Evolutionary conservation across 192 early-diverging fungal species (phyloP), one percentile per base, ranked within the genome.

Genomic region (Coemansia guatemalensis): DNA sequence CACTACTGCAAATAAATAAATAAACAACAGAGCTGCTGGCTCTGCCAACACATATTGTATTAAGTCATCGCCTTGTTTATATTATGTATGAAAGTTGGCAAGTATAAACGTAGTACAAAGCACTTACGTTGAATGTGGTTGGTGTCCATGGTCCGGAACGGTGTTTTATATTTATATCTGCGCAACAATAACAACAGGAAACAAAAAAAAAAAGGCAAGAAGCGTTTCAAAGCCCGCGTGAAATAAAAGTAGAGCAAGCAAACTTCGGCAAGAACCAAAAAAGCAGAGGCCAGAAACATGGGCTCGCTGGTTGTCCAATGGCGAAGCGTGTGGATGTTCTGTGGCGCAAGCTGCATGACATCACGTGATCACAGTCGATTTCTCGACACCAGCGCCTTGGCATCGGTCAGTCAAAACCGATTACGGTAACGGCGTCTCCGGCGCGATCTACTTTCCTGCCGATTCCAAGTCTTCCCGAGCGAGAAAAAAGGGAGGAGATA

Each of bases 1-100:
- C n/a, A 8, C 73, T 75, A 73, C 1, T 32, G 27, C 29, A 33
- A 3, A 27, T 17, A 27, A 4, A 6, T 30, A 30, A 44, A 44
- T 32, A 64, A 14, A 33, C 48, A 39, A 52, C 30, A 11, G n/a
- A 30, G 3, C 5, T 25, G 47, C 4, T 17, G 17, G 47, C 9
- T 4, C 14, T 9, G n/a, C 22, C 52, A 17, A 29, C 52, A 11
- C 21, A 2, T 20, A 48, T 8, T 12, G 25, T 29, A 53, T 25
- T 29, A 18, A 29, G 14, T 18, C 24, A 53, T 25, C 26, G 52
- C 26, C 14, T 39, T 44, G 9, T 44, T 44, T 44, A 44, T 17
- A 44, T 17, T 17, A 39, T 30, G 14, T 51, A 29, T 20, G 47
- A 12, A 17, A 18, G 3, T 27, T 25, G 8, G 52, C 12, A 24